Base-by-base conservation (phyloP, 1,284 basidiomycete species). In the Tremellales sp. region DNA sequence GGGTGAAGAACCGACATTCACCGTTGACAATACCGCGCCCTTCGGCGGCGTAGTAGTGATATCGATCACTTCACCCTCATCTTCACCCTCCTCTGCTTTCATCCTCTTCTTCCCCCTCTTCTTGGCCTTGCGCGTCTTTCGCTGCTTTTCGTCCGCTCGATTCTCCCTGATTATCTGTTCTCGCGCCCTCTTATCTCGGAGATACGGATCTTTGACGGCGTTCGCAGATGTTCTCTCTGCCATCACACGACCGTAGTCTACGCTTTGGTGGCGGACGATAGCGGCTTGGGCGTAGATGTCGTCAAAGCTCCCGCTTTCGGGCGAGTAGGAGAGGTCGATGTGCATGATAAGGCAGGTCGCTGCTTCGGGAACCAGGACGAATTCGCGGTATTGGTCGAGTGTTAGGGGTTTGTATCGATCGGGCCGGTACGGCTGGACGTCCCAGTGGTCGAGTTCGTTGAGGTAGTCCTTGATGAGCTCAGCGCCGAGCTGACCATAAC, bases 281-380 rank as follows among this genome's bases (percentile, higher is more conserved):
- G 48, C 48, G 10, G 51, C 43, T n/a, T 49, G 43, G 11, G 24
- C 35, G 23, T 48, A 46, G 22, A 44, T 36, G 17, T 47, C 46
- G 7, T 26, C 22, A 15, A 36, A 15, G 15, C 13, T 5, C 33
- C 33, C 19, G 15, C 33, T 15, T 36, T 15, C 6, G 4, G 19
- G 39, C 11, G 24, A n/a, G 12, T 15, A 48, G 23, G 52, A 51
- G 10, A 51, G 58, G 7, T 56, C 39, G 56, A 73, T 68, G 5
- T 53, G 39, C 65, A 65, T 65, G 53, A 72, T 68, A 35, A 74
- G 57, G 13, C 62, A 44, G 24, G 63, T 57, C 2, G 62, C 57
- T 0, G 64, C 61, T 53, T 74, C 72, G 37, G 70, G 68, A 0
- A 72, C 61, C 15, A 74, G 58, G 10, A 74, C 61, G 45, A 62